Conservation (phyloP, 2,329 filamentous ascomycete species). For the Falciphora oryzae region DNA sequence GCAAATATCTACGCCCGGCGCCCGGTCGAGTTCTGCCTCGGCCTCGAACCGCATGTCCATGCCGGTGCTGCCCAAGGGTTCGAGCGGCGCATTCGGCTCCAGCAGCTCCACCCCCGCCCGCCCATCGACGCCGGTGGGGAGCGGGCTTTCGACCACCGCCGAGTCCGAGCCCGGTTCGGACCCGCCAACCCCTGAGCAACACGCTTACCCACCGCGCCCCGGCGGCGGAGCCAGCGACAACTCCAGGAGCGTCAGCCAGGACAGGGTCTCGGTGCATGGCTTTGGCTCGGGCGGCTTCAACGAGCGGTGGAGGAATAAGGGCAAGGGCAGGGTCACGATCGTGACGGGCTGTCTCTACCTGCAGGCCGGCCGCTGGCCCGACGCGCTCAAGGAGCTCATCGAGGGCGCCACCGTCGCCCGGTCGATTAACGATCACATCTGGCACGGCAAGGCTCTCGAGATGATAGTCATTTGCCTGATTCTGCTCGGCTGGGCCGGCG, state of each 20-base stretch:
- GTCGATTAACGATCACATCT: conserved; percentile 83
- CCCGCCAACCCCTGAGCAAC: conserved; percentile 6
- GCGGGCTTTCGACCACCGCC: conserved; percentile 41
- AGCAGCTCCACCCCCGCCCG: conserved; percentile 29
- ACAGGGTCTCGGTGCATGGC: conserved; percentile 60
- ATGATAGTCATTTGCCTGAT: conserved; percentile 77
- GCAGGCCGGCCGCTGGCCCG: conserved; percentile 82
- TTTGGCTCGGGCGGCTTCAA: conserved; percentile 67
- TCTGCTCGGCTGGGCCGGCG: conserved; percentile 74
- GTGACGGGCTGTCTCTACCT: conserved; percentile 82
- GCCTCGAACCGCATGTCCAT: conserved; percentile 71
- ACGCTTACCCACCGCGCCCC: conserved; percentile 23
- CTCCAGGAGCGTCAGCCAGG: conserved; percentile 44
- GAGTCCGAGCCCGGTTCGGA: conserved; percentile 21
- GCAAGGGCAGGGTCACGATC: conserved; percentile 72
- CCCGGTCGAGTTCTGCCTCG: conserved; percentile 49
- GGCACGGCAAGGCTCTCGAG: conserved; percentile 94
- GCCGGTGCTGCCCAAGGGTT: conserved; percentile 51
- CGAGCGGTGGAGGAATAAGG: conserved; percentile 73
- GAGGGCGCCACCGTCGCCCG: conserved; percentile 76
- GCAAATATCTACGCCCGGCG: conserved; percentile 40
- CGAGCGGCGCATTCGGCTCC: conserved; percentile 33
- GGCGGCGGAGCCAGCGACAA: conserved; percentile 33
- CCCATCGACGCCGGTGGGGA: conserved; percentile 44
- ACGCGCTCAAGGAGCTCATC: conserved; percentile 76